These are phyloP conservation scores for Hansenula anomala DNA, from an alignment of 1,139 yeast species.

Conservation along the genomic window DNA sequence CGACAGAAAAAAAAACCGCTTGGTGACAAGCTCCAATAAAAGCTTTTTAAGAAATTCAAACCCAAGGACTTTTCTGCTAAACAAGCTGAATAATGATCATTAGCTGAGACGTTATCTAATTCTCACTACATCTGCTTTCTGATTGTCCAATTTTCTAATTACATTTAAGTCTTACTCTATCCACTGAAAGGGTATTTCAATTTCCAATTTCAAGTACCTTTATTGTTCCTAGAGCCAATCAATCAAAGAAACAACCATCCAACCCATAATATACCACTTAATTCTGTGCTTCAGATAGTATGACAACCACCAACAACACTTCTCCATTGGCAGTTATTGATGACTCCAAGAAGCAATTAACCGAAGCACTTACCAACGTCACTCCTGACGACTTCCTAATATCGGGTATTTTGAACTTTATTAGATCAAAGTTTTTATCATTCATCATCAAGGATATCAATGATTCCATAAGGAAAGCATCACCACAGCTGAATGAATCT, in stretches of 20 bases:
- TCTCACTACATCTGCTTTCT: not conserved
- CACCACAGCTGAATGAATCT: conserved; percentile 9
- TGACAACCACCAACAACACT: conserved; percentile 2
- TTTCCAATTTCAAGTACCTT: too few species aligned
- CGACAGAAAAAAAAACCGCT: not conserved
- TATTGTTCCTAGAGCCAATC: too few species aligned
- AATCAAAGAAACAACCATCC: too few species aligned
- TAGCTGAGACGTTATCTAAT: not conserved
- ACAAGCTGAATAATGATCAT: not conserved
- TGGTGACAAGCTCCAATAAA: too few species aligned
- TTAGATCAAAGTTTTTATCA: conserved; percentile 14
- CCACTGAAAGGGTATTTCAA: too few species aligned
- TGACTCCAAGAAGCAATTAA: conserved; percentile 15
- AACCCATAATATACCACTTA: too few species aligned
- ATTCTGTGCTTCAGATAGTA: not conserved
- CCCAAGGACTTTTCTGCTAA: too few species aligned
- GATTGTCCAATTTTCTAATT: too few species aligned
- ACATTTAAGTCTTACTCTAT: too few species aligned
- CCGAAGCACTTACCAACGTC: conserved; percentile 7
- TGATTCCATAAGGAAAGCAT: conserved; percentile 6
- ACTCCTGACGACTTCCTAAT: conserved; percentile 18
- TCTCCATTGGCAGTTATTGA: conserved; percentile 8
- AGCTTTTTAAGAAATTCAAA: too few species aligned
- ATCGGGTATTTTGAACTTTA: conserved; percentile 20
- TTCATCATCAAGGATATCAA: conserved; percentile 17